Conservation (phyloP, 495 filamentous ascomycete genomes). For the Ramalina intermedia region DNA sequence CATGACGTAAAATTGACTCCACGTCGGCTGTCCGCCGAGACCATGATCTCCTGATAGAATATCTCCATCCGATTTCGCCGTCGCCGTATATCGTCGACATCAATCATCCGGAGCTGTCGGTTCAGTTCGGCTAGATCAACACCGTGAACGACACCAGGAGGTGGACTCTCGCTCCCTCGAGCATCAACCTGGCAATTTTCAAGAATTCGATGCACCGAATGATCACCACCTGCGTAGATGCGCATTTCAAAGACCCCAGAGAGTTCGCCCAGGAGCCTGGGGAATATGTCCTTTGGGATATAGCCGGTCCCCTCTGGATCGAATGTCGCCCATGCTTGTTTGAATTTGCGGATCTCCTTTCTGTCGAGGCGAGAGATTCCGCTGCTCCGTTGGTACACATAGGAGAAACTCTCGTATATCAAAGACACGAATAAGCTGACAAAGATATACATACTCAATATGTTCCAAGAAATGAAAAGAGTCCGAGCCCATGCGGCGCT, state of each 20-base stretch:
- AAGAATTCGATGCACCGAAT: constrained; percentile 67
- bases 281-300: constrained; percentile 85
- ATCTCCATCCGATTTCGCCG: constrained; percentile 67
- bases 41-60: constrained; percentile 93
- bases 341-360: constrained; percentile 90
- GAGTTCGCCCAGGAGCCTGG: constrained; percentile 74
- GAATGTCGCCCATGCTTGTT: constrained; percentile 93
- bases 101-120: constrained; percentile 57
- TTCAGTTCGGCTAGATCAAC: constrained; percentile 70
- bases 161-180: constrained; percentile 21
- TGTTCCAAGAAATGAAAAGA: constrained; percentile 94
- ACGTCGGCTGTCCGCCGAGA: constrained; percentile 72
- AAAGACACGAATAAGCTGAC: constrained; percentile 96
- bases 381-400: constrained; percentile 93
- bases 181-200: constrained; percentile 58
- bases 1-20: constrained; percentile 88
- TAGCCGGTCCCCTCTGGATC: constrained; percentile 85
- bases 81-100: constrained; percentile 54
- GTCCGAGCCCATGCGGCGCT: constrained; percentile 72
- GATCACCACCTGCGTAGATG: constrained; percentile 80
- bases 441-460: constrained; percentile 99
- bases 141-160: constrained; percentile 44
- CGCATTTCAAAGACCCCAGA: constrained; percentile 94
- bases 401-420: constrained; percentile 98
- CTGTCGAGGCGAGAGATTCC: constrained; percentile 65